Base-by-base conservation (phyloP, 1,139 yeast genomes). In the Pichiaceae sp. region DNA sequence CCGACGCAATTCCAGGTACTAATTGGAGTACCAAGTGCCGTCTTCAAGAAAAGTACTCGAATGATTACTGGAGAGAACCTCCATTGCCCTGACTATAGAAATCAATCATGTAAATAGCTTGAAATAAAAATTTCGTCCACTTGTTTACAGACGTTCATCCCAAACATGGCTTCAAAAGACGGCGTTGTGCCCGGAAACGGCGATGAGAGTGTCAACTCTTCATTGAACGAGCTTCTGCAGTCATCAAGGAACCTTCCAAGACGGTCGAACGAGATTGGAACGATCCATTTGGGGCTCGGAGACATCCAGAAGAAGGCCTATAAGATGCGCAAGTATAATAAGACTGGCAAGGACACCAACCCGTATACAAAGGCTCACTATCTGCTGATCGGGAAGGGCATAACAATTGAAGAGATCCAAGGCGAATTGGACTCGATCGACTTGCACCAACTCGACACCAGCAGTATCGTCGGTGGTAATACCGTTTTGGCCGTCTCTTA, bases 351-450 rank as follows among this genome's bases (percentile, higher is more conserved):
- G 9, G 52, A 56, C 8, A 50, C 50, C 7, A 50, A 56, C 38
- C 56, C 76, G 43, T 82, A 73, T 53, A 84, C 95, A 2, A 84
- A 82, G 50, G 97, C 96, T 0, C 96, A 87, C 52, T 89, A 89
- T 55, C 63, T 89, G 33, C 67, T 91, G 38, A 96, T 96, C 2
- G 84, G 93, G 1, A 82, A 93, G 53, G 96, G 96, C 0, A 70
- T 89, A 38, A 80, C 86, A 40, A 84, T 94, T 32, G 96, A 86
- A 50, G 94, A 86, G 40, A 53, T 91, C 34, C 89, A 83, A 46
- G 67, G 69, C 33, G 89, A 84, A 38, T 63, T 80, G 45, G 70
- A 70, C 27, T 52, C 58, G 17, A 44, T 49, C 43, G 41, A 54
- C 29, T 23, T 40, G 6, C 46, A 39, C 16, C 43, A 41, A 19